phyloP scores from a whole-genome alignment of 2,329 filamentous ascomycete species.

The Xylariomycetidae sp. region DNA sequence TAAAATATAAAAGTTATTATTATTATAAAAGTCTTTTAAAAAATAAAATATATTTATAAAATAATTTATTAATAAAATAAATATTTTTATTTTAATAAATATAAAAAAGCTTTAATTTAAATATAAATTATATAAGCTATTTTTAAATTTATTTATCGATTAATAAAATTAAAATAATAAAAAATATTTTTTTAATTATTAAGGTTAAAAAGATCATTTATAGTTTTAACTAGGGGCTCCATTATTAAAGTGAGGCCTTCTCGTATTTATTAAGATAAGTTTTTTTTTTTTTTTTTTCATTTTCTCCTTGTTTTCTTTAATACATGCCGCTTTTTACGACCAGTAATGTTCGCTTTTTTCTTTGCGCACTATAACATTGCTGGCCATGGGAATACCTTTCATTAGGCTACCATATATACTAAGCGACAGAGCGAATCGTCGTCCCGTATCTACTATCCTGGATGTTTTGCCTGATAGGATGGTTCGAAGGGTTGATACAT shows the following conservation, averaged over 20 bases:
- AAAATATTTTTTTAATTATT: no score
- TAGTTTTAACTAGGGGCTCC: slow-evolving; percentile 70
- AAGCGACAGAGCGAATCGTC: slow-evolving; percentile 38
- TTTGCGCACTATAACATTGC: slow-evolving; percentile 27
- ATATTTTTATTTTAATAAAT: no score
- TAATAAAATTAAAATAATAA: no score
- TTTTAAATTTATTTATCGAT: no score
- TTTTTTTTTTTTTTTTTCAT: slow-evolving; percentile 29
- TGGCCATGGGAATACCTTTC: slow-evolving; percentile 25
- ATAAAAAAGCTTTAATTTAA: no score
- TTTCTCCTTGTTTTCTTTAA: slow-evolving; percentile 21
- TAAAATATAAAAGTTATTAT: no score
- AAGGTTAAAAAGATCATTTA: no score
- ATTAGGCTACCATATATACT: slow-evolving; percentile 24
- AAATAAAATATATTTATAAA: no score
- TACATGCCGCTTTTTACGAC: background rate
- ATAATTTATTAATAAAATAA: no score
- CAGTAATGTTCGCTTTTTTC: slow-evolving; percentile 8
- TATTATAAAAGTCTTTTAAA: no score
- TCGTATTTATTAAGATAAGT: slow-evolving; percentile 5
- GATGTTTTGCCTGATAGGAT: slow-evolving; percentile 72
- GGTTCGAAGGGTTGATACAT: slow-evolving; percentile 80
- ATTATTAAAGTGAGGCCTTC: slow-evolving; percentile 39
- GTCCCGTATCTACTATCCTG: slow-evolving; percentile 86
- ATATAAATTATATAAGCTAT: no score